phyloP scores from a whole-genome alignment of 1,284 basidiomycete species.

The Cryptococcus deneoformans region DNA sequence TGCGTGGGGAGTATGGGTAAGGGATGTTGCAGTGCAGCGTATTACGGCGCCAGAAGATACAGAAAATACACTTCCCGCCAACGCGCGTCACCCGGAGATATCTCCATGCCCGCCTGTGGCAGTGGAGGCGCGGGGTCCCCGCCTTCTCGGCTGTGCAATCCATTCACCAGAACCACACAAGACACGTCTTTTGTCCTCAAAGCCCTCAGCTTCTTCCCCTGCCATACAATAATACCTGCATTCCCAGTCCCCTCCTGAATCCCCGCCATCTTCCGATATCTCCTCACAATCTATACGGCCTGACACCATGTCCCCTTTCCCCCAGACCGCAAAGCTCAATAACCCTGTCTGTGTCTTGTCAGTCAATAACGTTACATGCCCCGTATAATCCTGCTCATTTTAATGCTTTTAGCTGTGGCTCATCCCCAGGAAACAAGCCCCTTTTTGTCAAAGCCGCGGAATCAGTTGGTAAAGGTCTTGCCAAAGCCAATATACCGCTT shows the following conservation, averaged over 20 bases:
- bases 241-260: not conserved
- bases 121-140: not conserved
- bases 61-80: not conserved
- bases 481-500: constrained; percentile 60
- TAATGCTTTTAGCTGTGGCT: constrained; percentile 50
- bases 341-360: constrained; percentile 33
- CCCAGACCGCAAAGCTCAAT: constrained; percentile 13
- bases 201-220: too few relatives aligned
- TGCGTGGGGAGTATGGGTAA: not conserved
- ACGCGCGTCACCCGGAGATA: not conserved
- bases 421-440: constrained; percentile 58
- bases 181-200: too few relatives aligned
- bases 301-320: constrained; percentile 22
- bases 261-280: too few relatives aligned
- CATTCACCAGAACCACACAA: too few relatives aligned
- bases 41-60: too few relatives aligned
- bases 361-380: not conserved
- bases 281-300: too few relatives aligned
- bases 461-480: constrained; percentile 74
- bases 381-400: not conserved
- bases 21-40: too few relatives aligned
- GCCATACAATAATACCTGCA: not conserved
- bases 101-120: not conserved
- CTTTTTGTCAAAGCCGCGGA: constrained; percentile 66
- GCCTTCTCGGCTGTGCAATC: too few relatives aligned